Evolutionary conservation across 2,329 filamentous ascomycete genomes (phyloP).

Genomic region (Emergomyces orientalis): DNA sequence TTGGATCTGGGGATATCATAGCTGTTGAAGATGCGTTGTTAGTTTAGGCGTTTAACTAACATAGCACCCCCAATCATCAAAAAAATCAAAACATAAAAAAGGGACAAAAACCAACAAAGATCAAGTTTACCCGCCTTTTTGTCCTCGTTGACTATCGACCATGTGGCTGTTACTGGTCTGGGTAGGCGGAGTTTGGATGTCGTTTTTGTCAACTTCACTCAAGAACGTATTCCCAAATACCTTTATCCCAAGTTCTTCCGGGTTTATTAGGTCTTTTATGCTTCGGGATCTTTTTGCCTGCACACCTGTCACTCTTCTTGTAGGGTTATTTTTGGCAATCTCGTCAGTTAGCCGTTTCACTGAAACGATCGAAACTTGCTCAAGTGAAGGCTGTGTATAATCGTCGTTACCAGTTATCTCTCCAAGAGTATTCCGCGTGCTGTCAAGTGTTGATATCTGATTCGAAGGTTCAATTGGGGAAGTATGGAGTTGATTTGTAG

Average conservation of each 20-base stretch:
- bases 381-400: background rate
- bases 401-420: slow-evolving; percentile 1
- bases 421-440: background rate
- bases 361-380: background rate
- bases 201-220: background rate
- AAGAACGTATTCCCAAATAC: background rate
- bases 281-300: background rate
- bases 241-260: slow-evolving; percentile 4
- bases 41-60: background rate
- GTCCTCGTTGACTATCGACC: background rate
- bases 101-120: background rate
- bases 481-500: background rate
- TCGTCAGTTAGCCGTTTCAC: background rate
- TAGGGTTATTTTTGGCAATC: background rate
- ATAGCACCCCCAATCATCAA: background rate
- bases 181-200: background rate
- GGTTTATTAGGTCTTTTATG: background rate
- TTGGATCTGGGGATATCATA: background rate
- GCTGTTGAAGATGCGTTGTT: background rate
- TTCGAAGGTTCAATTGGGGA: background rate
- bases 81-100: background rate
- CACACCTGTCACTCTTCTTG: background rate
- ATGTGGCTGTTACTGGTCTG: background rate
- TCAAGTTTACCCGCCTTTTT: slow-evolving; percentile 4
- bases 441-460: background rate